Evolutionary conservation across 768 basidiomycete species (phyloP).

Genomic region (Lactarius deliciosus): DNA sequence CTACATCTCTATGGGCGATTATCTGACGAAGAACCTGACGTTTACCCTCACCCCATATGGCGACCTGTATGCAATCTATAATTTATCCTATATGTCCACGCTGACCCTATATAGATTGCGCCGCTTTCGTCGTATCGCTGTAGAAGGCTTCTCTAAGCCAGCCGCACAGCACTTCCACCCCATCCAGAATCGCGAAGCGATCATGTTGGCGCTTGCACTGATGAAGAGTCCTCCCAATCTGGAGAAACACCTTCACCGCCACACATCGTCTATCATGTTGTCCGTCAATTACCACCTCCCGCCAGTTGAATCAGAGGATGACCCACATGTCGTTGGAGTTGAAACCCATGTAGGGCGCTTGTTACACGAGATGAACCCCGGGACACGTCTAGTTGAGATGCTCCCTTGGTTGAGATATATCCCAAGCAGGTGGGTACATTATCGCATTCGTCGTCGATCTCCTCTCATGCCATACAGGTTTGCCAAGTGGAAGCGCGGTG

Average conservation of each 20-base stretch:
- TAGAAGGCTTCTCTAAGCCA: not conserved
- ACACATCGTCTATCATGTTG: not conserved
- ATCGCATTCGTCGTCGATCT: not conserved
- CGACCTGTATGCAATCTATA: not conserved
- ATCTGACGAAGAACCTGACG: not conserved
- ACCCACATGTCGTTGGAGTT: not conserved
- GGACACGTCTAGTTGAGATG: not conserved
- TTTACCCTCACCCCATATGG: not conserved
- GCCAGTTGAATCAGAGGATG: not conserved
- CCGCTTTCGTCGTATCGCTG: not conserved
- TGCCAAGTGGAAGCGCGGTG: conserved; percentile 23
- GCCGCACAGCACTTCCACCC: not conserved
- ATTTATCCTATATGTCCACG: not conserved
- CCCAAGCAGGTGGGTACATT: not conserved
- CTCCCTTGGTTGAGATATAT: conserved; percentile 2
- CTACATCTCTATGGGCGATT: not conserved
- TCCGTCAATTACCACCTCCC: conserved; percentile 3
- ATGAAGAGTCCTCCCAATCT: not conserved
- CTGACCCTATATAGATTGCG: not conserved
- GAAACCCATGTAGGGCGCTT: not conserved
- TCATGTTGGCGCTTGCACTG: not conserved
- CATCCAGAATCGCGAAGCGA: not conserved
- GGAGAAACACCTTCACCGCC: not conserved
- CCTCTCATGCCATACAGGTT: not conserved
- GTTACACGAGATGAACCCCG: not conserved